Percentiles rank a stretch among this genome's conserved stretches.
Evolutionary conservation across 1,139 yeast genomes (phyloP).

Genomic region (Nadsonia starkeyi-henricii): DNA sequence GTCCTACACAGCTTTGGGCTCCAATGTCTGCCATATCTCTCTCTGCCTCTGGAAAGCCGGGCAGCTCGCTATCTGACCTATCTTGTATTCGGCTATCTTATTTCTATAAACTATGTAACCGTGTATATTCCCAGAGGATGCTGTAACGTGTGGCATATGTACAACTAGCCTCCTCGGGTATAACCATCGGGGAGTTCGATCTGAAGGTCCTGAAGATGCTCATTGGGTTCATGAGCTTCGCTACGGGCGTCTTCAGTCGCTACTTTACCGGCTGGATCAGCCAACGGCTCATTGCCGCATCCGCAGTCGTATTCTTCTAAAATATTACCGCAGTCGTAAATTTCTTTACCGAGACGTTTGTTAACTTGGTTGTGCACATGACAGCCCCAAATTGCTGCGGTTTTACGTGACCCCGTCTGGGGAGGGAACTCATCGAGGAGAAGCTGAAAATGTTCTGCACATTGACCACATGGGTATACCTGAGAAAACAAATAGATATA

Average conservation of each 20-base stretch:
- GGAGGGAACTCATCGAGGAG: constrained; percentile 67
- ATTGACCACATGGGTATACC: constrained; percentile 43
- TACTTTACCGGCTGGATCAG: constrained; percentile 20
- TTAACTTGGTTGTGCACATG: constrained; percentile 84
- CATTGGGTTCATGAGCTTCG: not conserved
- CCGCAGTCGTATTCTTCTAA: constrained; percentile 93
- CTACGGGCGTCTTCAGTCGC: not conserved
- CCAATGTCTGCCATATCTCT: too few species aligned
- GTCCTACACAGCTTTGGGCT: too few species aligned
- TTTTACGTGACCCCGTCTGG: constrained; percentile 59
- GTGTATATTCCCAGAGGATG: too few species aligned
- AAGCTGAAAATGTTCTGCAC: constrained; percentile 79
- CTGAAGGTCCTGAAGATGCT: not conserved
- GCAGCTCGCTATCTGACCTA: too few species aligned
- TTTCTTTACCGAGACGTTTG: constrained; percentile 49
- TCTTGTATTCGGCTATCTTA: too few species aligned
- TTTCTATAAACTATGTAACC: too few species aligned
- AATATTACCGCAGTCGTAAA: constrained; percentile 72
- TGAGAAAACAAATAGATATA: constrained; percentile 27
- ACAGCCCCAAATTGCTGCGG: constrained; percentile 95
- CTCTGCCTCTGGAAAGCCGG: too few species aligned
- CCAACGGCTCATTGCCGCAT: constrained; percentile 63
- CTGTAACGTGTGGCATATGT: too few species aligned
- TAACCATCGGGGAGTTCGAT: not conserved
- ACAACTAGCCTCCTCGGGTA: not conserved